Evolutionary conservation across 306 rosid genomes (phyloP).

Genomic region (Dalbergia cultrata): DNA sequence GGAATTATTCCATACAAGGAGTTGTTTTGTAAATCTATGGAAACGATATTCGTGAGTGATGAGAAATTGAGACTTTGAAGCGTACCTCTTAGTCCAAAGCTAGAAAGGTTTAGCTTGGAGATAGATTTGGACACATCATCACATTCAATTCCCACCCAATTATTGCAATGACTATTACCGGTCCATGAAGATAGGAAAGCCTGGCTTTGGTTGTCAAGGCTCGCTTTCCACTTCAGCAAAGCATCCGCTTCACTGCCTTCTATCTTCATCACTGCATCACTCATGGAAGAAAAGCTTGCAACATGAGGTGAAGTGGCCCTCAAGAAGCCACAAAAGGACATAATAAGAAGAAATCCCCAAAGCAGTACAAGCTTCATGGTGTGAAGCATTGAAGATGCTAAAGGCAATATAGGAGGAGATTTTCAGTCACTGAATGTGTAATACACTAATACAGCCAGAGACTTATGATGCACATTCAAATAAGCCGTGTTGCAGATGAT

Average conservation of each 20-base stretch:
- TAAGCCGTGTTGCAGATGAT: too few species aligned
- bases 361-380: too few species aligned
- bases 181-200: slow-evolving; percentile 34
- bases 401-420: too few species aligned
- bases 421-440: too few species aligned
- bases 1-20: too few species aligned
- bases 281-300: too few species aligned
- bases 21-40: not conserved
- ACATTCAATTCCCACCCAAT: slow-evolving; percentile 37
- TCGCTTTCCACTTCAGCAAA: slow-evolving; percentile 40
- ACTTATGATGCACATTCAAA: too few species aligned
- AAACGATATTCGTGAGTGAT: not conserved
- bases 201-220: slow-evolving; percentile 28
- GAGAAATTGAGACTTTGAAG: slow-evolving; percentile 41
- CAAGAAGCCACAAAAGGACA: too few species aligned
- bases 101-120: not conserved
- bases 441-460: too few species aligned
- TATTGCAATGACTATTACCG: slow-evolving; percentile 11
- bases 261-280: not conserved
- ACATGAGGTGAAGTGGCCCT: too few species aligned
- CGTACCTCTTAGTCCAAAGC: slow-evolving; percentile 27
- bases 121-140: not conserved
- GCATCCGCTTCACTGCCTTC: slow-evolving; percentile 1
- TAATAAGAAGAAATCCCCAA: too few species aligned
- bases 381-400: too few species aligned